Evolutionary conservation across 2,329 filamentous ascomycete species (phyloP).

Genomic region (Microdochium trichocladiopsis): DNA sequence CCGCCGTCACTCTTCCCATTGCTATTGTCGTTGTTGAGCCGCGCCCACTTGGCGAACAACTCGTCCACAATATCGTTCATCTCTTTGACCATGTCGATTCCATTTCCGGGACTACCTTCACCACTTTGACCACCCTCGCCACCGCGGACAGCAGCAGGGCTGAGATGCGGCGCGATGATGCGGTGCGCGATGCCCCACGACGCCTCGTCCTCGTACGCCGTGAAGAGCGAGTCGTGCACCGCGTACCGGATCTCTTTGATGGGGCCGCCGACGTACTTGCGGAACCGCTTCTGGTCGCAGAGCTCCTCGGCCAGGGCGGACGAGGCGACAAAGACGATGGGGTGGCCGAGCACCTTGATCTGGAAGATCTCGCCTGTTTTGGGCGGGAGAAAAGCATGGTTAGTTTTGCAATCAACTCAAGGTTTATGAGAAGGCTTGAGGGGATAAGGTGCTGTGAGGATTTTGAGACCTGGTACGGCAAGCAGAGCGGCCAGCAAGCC

Average conservation of each 20-base stretch:
- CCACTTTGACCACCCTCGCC: constrained; percentile 10
- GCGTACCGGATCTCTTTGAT: constrained; percentile 43
- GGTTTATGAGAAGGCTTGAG: too few species aligned
- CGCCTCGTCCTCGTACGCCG: constrained; percentile 38
- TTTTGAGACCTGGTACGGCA: too few species aligned
- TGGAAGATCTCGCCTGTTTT: constrained; percentile 29
- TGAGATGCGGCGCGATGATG: constrained; percentile 40
- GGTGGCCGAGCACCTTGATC: constrained; percentile 30
- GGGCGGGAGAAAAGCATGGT: constrained; percentile 3
- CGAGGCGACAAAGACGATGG: constrained; percentile 32
- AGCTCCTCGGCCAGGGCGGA: constrained; percentile 33
- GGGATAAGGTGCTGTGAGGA: too few species aligned
- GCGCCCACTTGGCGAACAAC: constrained; percentile 41
- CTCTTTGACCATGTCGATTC: constrained; percentile 24
- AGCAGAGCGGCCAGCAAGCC: too few species aligned
- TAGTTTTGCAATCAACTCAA: not conserved
- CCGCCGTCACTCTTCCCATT: constrained; percentile 14
- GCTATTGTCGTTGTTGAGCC: constrained; percentile 16
- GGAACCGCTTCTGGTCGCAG: constrained; percentile 45
- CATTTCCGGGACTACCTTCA: not conserved
- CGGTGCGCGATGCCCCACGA: constrained; percentile 44
- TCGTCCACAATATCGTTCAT: constrained; percentile 42
- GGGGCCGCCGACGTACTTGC: constrained; percentile 45
- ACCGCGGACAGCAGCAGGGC: constrained; percentile 19
- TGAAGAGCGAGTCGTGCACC: constrained; percentile 45